Evolutionary conservation across 768 basidiomycete species (phyloP).

Genomic region (Suillus subalutaceus): DNA sequence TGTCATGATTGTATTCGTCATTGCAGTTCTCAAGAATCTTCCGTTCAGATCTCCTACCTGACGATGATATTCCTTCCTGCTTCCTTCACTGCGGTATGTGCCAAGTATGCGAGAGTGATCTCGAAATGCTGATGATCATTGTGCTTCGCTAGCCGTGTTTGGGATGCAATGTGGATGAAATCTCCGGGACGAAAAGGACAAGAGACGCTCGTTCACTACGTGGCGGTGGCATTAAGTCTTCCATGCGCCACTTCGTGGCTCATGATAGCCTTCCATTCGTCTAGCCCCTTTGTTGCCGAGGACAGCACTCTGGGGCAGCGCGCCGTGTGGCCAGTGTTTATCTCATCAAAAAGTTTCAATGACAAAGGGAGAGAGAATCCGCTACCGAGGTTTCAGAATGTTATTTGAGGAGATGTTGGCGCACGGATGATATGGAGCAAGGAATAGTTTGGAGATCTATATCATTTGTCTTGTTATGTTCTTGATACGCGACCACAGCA

Average conservation of each 20-base stretch:
- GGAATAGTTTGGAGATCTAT: background rate
- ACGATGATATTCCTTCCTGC: constrained; percentile 62
- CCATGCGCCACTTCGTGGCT: constrained; percentile 58
- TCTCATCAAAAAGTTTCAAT: background rate
- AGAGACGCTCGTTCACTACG: constrained; percentile 40
- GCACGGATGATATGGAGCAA: background rate
- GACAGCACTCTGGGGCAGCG: constrained; percentile 19
- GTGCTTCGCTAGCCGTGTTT: constrained; percentile 30
- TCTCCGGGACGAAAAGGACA: constrained; percentile 28
- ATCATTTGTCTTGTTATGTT: background rate
- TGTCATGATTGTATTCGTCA: background rate
- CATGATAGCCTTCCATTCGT: constrained; percentile 50
- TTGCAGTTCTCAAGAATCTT: constrained; percentile 4
- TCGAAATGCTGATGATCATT: constrained; percentile 12
- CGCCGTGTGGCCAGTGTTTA: constrained; percentile 25
- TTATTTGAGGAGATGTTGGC: background rate
- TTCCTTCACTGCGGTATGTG: constrained; percentile 39
- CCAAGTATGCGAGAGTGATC: background rate
- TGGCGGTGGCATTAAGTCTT: constrained; percentile 43
- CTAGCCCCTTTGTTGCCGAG: constrained; percentile 13
- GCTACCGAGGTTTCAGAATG: background rate
- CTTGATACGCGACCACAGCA: background rate
- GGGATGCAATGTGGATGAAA: constrained; percentile 32
- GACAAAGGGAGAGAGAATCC: background rate
- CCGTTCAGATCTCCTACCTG: constrained; percentile 50